Evolutionary conservation across 805 yeast genomes (phyloP).

Genomic region (Debaryomyces maramus): DNA sequence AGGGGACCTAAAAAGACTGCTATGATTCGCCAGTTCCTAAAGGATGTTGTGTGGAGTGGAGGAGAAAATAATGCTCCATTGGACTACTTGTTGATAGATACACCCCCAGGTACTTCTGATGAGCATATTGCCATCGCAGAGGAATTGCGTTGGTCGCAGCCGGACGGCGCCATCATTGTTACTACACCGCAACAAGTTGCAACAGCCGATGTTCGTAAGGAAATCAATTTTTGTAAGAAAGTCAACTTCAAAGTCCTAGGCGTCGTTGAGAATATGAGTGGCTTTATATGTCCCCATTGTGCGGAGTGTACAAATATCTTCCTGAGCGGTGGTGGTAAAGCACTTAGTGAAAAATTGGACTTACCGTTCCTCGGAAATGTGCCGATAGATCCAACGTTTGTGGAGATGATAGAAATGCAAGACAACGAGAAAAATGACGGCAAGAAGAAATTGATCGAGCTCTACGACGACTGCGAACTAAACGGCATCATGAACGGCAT

Average conservation of each 20-base stretch:
- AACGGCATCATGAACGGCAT: slow-evolving; percentile 38
- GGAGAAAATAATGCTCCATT: slow-evolving; percentile 54
- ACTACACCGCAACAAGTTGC: slow-evolving; percentile 96
- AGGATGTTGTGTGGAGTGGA: slow-evolving; percentile 95
- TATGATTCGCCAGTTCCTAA: slow-evolving; percentile 90
- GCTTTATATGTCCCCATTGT: slow-evolving; percentile 93
- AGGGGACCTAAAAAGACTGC: slow-evolving; percentile 98
- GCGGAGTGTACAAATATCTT: slow-evolving; percentile 90
- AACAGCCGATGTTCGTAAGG: slow-evolving; percentile 91
- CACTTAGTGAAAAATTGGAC: slow-evolving; percentile 59
- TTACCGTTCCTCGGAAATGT: slow-evolving; percentile 79
- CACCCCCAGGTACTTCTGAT: slow-evolving; percentile 99
- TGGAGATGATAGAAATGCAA: slow-evolving; percentile 78
- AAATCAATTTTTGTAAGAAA: slow-evolving; percentile 86
- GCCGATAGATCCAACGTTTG: slow-evolving; percentile 92
- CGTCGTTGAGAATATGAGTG: slow-evolving; percentile 93
- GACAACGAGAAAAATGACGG: slow-evolving; percentile 26
- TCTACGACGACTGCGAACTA: slow-evolving; percentile 36
- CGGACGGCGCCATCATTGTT: slow-evolving; percentile 92
- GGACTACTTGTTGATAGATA: slow-evolving; percentile 82
- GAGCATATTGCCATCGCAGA: slow-evolving; percentile 98
- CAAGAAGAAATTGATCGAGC: slow-evolving; percentile 27
- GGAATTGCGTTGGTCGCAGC: slow-evolving; percentile 66
- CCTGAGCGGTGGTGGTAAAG: slow-evolving; percentile 88
- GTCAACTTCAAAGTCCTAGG: slow-evolving; percentile 82